phyloP scores from a whole-genome alignment of 2,329 filamentous ascomycete genomes.

The Beauveria bassiana region DNA sequence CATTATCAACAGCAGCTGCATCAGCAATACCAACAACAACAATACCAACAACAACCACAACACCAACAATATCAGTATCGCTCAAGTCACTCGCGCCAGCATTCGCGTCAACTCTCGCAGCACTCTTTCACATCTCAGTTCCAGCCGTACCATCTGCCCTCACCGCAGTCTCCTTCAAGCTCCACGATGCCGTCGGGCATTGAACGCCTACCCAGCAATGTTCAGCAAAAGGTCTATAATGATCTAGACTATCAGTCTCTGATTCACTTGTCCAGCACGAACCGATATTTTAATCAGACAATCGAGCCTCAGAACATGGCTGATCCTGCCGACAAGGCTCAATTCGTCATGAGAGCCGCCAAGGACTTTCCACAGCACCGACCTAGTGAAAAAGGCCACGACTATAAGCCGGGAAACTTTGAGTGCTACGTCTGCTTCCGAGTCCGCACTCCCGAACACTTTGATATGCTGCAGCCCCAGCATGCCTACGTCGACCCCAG shows the following conservation, averaged over 20 bases:
- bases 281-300: constrained; percentile 25
- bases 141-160: constrained; percentile 12
- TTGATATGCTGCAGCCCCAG: constrained; percentile 29
- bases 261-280: constrained; percentile 31
- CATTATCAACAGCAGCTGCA: background rate
- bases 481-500: constrained; percentile 25
- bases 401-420: constrained; percentile 32
- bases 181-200: constrained; percentile 20
- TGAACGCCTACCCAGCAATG: constrained; percentile 26
- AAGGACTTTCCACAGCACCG: constrained; percentile 34
- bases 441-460: constrained; percentile 30
- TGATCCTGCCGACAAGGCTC: constrained; percentile 27
- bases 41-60: background rate
- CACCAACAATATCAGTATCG: background rate
- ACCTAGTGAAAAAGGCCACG: constrained; percentile 27
- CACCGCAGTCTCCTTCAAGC: constrained; percentile 1
- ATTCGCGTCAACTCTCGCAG: constrained; percentile 1
- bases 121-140: constrained; percentile 9
- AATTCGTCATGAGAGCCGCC: constrained; percentile 34
- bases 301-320: constrained; percentile 29
- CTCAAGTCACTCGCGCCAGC: background rate
- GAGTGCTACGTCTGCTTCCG: constrained; percentile 36
- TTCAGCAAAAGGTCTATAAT: constrained; percentile 27
- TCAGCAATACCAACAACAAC: background rate
- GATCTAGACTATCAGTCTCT: constrained; percentile 34